Evolutionary conservation across 2,329 filamentous ascomycete genomes (phyloP), one percentile per base, ranked within the genome.

Genomic region (Fonsecaea monophora): DNA sequence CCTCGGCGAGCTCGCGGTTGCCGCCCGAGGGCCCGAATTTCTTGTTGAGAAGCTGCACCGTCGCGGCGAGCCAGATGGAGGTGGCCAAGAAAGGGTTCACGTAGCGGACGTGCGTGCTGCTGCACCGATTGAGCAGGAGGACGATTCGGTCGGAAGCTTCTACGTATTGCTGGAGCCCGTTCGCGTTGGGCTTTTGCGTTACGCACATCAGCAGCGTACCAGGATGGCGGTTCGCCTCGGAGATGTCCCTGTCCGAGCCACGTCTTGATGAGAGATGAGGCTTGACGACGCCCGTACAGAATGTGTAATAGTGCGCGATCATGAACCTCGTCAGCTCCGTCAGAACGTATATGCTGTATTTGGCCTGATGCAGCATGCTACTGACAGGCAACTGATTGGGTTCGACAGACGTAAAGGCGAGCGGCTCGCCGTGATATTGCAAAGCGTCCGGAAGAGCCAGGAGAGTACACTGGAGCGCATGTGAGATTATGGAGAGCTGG

Each of bases 261-360:
- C 35, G 13, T 9, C 6, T 6, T 13, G 30, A 6, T 5, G 7
- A 4, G 7, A 6, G 38, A 15, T n/a, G 8, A 9, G 37, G 54
- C 60, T 71, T 64, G 25, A 38, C 21, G 8, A 38, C 13, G 8
- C 56, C 56, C 13, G 13, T 15, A 6, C 42, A 55, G 62, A 75
- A 77, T 15, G 76, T 68, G 48, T 76, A 70, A 62, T 77, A 74
- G 40, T 75, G 72, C 53, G 75, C 68, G 37, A 77, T 75, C 77
- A 79, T 79, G 60, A 79, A 71, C 8, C 73, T 70, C 13, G 75
- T 72, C 7, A 79, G 73, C 64, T 78, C 75, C 0, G 71, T 74
- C 76, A 79, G 77, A 34, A 78, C 55, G 65, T 76, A 73, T 10
- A 78, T 75, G 58, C 73, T 73, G 68, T 77, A 78, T 75, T 21